Base-by-base conservation (phyloP, 257 asterid genomes). In the Anisodus acutangulus region DNA sequence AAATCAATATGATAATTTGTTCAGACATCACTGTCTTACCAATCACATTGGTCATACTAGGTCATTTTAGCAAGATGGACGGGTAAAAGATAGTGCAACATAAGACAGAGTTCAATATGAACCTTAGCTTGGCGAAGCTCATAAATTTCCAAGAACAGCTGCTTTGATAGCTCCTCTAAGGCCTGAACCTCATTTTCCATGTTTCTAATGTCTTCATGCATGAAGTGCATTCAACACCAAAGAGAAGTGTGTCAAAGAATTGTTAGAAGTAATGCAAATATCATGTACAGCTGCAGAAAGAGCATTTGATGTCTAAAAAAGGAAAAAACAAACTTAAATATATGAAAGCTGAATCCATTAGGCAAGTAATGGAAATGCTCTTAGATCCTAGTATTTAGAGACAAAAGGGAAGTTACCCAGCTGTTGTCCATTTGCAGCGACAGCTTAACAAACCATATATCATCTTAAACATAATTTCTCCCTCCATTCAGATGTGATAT, bases 91-190 rank as follows among this genome's bases (percentile, higher is more conserved):
- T 51, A 43, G 67, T 16, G 66, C 83, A 84, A 83, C 63, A 85
- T 70, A 85, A 45, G 67, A 74, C 57, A 69, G 58, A 78, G 59
- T 87, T 82, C 82, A 82, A 76, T 63, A 57, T 59, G 82, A 76
- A 97, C 99, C 98, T 97, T 97, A 86, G 99, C 99, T 90, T 97
- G 99, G 84, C 98, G 99, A 86, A 97, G 98, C 94, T 97, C 99
- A 89, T 93, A 97, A 68, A 95, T 92, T 86, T 97, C 99, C 91
- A 95, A 80, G 89, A 97, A 97, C 54, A 97, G 91, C 87, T 92
- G 98, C 87, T 95, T 97, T 35, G 98, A 92, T 70, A 97, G 99
- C 89, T 97, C 99, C 88, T 97, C 99, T 86, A 97, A 83, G 83
- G 97, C 92, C 87, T 93, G 97, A 82, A 93, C 98, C 89, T 97